These are phyloP conservation scores for Pseudogymnoascus verrucosus DNA, from an alignment of 2,329 filamentous ascomycete species.

Conservation along the genomic window DNA sequence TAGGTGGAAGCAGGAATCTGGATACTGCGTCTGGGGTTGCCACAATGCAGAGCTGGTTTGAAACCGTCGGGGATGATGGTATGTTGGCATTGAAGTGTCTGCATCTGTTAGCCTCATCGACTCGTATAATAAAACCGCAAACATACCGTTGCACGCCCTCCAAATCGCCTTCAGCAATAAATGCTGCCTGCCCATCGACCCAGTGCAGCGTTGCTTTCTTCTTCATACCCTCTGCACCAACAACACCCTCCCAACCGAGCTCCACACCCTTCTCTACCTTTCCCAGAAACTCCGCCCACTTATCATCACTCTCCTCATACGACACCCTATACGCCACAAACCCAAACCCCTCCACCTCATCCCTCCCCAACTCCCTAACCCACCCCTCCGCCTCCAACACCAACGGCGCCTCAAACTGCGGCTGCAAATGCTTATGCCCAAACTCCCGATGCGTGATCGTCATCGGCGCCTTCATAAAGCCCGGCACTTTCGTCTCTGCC, in stretches of 20 bases:
- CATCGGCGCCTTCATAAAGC: constrained; percentile 16
- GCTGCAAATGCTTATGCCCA: constrained; percentile 13
- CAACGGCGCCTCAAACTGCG: constrained; percentile 15
- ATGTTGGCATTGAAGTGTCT: constrained; percentile 17
- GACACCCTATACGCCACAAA: constrained; percentile 18
- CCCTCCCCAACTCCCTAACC: constrained; percentile 12
- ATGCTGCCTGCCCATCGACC: constrained; percentile 19
- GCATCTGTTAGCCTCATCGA: not conserved
- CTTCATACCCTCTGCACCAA: constrained; percentile 13
- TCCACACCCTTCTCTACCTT: constrained; percentile 14
- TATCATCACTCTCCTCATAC: constrained; percentile 15
- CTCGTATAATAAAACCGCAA: not conserved
- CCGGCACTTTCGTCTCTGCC: constrained; percentile 2
- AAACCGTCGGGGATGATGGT: constrained; percentile 12
- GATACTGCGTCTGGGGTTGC: constrained; percentile 13
- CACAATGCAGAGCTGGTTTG: constrained; percentile 15
- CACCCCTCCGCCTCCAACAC: constrained; percentile 10
- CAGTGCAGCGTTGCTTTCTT: constrained; percentile 17
- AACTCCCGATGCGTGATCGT: constrained; percentile 17
- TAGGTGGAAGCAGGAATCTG: constrained; percentile 11
- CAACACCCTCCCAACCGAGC: constrained; percentile 15
- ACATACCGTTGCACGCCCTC: constrained; percentile 17
- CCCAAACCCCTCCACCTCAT: constrained; percentile 15
- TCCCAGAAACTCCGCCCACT: constrained; percentile 13
- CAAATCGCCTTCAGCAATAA: constrained; percentile 18